These are phyloP conservation scores for Globisporangium cystogenes DNA, from an alignment of 352 stramenopile species.

Conservation along the genomic window DNA sequence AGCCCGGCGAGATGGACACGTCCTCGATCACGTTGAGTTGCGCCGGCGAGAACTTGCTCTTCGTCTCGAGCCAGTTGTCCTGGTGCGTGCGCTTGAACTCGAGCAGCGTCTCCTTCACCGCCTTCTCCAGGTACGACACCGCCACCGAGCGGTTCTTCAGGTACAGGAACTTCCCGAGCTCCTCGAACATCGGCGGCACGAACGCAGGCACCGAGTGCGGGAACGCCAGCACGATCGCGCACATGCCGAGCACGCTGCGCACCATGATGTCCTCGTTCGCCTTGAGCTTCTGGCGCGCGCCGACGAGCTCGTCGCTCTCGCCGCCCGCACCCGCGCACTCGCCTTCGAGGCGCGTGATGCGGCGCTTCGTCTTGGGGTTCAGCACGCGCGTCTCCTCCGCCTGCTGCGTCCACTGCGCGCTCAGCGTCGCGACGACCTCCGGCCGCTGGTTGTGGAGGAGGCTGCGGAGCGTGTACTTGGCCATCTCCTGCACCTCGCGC, in stretches of 20 bases:
- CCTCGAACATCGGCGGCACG: conserved; percentile 68
- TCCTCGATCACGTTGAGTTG: conserved; percentile 78
- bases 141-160: conserved; percentile 49
- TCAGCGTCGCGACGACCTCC: conserved; percentile 28
- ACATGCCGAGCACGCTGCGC: conserved; percentile 60
- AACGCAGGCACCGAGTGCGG: conserved; percentile 67
- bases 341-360: conserved; percentile 32
- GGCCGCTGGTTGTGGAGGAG: conserved; percentile 54
- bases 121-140: conserved; percentile 65
- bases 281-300: conserved; percentile 35
- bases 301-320: conserved; percentile 22
- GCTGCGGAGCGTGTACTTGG: conserved; percentile 63
- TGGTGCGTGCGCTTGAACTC: conserved; percentile 84
- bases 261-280: conserved; percentile 48
- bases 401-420: conserved; percentile 26
- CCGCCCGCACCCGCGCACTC: conserved; percentile 9
- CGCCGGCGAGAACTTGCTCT: conserved; percentile 41
- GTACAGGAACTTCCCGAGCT: conserved; percentile 64
- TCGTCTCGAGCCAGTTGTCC: conserved; percentile 79
- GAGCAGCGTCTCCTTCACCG: conserved; percentile 71
- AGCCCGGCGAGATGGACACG: conserved; percentile 66
- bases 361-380: conserved; percentile 58
- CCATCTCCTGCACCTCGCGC: conserved; percentile 77
- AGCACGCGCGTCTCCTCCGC: conserved; percentile 37
- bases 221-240: conserved; percentile 67